Evolutionary conservation across 441 rosid genomes (phyloP).

Genomic region (Mallotus japonicus): DNA sequence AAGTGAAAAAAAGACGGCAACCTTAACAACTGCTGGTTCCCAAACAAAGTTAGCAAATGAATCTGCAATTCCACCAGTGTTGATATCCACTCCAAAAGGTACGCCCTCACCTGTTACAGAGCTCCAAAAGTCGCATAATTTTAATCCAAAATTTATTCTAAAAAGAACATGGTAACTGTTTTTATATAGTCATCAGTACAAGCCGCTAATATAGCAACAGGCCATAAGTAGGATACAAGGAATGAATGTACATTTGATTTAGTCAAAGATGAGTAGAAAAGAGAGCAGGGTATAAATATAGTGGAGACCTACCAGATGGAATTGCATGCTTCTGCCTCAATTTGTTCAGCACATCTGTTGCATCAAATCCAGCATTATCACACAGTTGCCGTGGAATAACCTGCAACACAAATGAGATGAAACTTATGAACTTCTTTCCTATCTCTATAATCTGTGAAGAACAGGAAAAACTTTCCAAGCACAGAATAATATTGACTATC

Average conservation of each 20-base stretch:
- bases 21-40: constrained; percentile 99
- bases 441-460: neutral
- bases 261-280: neutral
- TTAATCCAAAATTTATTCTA: neutral
- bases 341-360: constrained; percentile 97
- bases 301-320: constrained; percentile 60
- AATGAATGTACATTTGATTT: too few species aligned
- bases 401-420: constrained; percentile 39
- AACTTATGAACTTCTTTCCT: neutral
- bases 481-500: neutral
- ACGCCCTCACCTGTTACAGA: constrained; percentile 78
- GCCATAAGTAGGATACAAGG: neutral
- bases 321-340: constrained; percentile 93
- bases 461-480: neutral
- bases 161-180: neutral
- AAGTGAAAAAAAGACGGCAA: constrained; percentile 20
- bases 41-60: constrained; percentile 94
- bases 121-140: neutral
- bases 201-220: neutral
- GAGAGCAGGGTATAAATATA: neutral
- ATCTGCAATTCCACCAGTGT: constrained; percentile 94
- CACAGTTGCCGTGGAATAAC: constrained; percentile 96
- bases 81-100: constrained; percentile 92
- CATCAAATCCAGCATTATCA: constrained; percentile 99
- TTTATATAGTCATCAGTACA: neutral